A percentile compares a stretch with the other conserved stretches of the same genome.
These are phyloP conservation scores for Daedaleopsis nitida DNA, from an alignment of 768 basidiomycete genomes.

Conservation along the genomic window DNA sequence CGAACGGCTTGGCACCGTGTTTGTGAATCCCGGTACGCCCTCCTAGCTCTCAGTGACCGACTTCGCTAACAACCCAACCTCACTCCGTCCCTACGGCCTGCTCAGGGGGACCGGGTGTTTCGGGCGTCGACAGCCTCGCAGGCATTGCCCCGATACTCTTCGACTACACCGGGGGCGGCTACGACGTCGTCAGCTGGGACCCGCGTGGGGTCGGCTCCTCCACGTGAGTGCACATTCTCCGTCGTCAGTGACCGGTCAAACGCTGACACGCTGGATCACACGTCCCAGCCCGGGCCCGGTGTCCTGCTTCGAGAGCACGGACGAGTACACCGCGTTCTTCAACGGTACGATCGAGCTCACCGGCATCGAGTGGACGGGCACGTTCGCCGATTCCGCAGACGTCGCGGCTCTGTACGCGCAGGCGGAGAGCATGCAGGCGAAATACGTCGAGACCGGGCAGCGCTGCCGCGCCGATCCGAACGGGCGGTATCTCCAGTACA, in stretches of 20 bases:
- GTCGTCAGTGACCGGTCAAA: too few species aligned
- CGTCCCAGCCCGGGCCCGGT: conserved; percentile 4
- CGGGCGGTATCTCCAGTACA: background rate
- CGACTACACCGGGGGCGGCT: background rate
- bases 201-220: conserved; percentile 4
- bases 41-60: too few species aligned
- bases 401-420: background rate
- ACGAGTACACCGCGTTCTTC: conserved; percentile 1
- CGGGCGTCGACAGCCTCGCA: background rate
- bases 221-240: background rate
- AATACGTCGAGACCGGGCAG: conserved; percentile 2
- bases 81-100: too few species aligned
- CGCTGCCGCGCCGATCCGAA: background rate
- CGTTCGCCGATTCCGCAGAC: background rate
- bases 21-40: conserved; percentile 4
- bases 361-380: background rate
- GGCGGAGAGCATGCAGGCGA: background rate
- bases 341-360: background rate
- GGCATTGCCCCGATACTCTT: background rate
- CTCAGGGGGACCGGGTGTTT: background rate
- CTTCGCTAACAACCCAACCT: too few species aligned
- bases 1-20: background rate
- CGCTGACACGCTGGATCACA: too few species aligned
- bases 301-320: conserved; percentile 4
- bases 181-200: conserved; percentile 8